Evolutionary conservation across 2,329 filamentous ascomycete genomes (phyloP).

Genomic region (Sarocladium brachiariae): DNA sequence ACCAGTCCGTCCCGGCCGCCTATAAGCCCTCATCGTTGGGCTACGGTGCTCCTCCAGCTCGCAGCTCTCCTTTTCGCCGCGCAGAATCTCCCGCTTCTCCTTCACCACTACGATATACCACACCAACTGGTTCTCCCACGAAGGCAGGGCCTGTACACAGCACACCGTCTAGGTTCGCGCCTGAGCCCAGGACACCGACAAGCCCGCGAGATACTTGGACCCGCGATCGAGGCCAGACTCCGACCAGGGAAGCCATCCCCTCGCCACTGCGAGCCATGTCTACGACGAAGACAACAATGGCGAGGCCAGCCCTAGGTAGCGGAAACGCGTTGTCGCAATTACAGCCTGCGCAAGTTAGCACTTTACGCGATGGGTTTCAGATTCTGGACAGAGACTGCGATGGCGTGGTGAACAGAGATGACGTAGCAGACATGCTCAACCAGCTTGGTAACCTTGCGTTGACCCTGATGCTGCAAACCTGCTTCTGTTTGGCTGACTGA

Average conservation of each 20-base stretch:
- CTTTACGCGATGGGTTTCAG: slow-evolving; percentile 87
- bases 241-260: slow-evolving; percentile 25
- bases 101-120: slow-evolving; percentile 56
- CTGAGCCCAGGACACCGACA: slow-evolving; percentile 32
- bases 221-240: slow-evolving; percentile 20
- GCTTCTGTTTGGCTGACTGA: background rate
- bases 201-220: slow-evolving; percentile 30
- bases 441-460: slow-evolving; percentile 84
- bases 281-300: slow-evolving; percentile 22
- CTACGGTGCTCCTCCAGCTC: slow-evolving; percentile 50
- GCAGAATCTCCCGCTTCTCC: slow-evolving; percentile 59
- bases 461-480: slow-evolving; percentile 9
- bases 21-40: slow-evolving; percentile 68
- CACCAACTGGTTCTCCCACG: slow-evolving; percentile 56
- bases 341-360: slow-evolving; percentile 74
- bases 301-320: slow-evolving; percentile 29
- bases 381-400: slow-evolving; percentile 87
- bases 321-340: slow-evolving; percentile 62
- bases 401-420: slow-evolving; percentile 72
- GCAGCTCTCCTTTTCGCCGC: slow-evolving; percentile 58
- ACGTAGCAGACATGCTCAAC: slow-evolving; percentile 79
- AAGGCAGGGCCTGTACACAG: slow-evolving; percentile 27
- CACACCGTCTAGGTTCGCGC: slow-evolving; percentile 26
- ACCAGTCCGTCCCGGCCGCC: slow-evolving; percentile 45
- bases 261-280: slow-evolving; percentile 29